Evolutionary conservation across 148 eudicot species (phyloP).

Genomic region (Silene latifolia): DNA sequence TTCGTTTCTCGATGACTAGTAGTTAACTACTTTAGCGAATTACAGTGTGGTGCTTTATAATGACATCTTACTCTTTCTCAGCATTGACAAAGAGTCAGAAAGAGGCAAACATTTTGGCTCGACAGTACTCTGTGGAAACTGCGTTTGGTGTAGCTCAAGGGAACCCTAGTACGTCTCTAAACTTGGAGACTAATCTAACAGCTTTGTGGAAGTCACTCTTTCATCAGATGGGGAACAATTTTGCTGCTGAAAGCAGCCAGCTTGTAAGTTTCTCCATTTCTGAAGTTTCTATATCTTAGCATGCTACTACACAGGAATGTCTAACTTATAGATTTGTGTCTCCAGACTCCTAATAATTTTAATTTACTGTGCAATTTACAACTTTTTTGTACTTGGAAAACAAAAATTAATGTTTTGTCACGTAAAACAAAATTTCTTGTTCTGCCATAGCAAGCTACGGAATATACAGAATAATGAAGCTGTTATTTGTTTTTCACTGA

Average conservation of each 20-base stretch:
- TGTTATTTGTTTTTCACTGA: background rate
- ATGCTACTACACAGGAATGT: background rate
- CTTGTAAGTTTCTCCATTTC: conserved; percentile 45
- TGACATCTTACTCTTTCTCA: conserved; percentile 18
- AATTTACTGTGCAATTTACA: background rate
- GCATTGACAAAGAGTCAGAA: conserved; percentile 64
- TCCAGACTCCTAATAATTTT: background rate
- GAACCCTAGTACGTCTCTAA: conserved; percentile 23
- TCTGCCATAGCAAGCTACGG: background rate
- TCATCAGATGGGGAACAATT: conserved; percentile 48
- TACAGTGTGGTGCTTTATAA: background rate
- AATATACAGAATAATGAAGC: background rate
- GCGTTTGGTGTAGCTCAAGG: conserved; percentile 32
- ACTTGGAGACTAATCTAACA: conserved; percentile 50
- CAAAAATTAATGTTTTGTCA: background rate
- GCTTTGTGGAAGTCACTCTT: conserved; percentile 78
- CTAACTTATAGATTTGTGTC: no score
- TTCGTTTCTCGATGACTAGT: background rate
- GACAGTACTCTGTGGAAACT: conserved; percentile 33
- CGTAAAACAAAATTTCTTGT: background rate
- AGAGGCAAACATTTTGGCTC: conserved; percentile 64
- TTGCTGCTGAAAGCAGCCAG: conserved; percentile 58
- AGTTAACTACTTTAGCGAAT: background rate
- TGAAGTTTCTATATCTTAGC: background rate
- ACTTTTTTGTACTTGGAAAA: background rate